phyloP scores from a whole-genome alignment of 495 filamentous ascomycete species.

The Penicillium odoratum region DNA sequence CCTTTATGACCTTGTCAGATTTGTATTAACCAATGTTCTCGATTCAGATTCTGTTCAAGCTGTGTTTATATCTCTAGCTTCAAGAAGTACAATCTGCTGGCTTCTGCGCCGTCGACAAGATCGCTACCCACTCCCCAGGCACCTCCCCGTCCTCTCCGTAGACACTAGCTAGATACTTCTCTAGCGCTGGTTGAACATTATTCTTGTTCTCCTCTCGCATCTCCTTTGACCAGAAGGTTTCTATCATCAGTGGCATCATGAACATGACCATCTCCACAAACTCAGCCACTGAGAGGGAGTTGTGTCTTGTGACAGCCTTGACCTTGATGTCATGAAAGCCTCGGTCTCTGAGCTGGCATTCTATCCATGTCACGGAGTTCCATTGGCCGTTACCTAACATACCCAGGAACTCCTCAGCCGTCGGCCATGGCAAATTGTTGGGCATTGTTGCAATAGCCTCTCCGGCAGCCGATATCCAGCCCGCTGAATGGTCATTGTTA shows the following conservation, averaged over 20 bases:
- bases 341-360: constrained; percentile 30
- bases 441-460: constrained; percentile 30
- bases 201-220: constrained; percentile 26
- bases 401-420: constrained; percentile 25
- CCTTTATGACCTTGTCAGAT: constrained; percentile 5
- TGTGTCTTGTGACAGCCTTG: constrained; percentile 16
- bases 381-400: constrained; percentile 29
- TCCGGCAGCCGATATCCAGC: constrained; percentile 31
- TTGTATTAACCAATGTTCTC: background rate
- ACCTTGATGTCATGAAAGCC: constrained; percentile 34
- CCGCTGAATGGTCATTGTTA: constrained; percentile 16
- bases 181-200: constrained; percentile 27
- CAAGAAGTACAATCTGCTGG: background rate
- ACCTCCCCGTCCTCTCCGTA: constrained; percentile 34
- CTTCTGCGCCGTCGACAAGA: constrained; percentile 38
- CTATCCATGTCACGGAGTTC: constrained; percentile 31
- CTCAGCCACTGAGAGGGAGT: constrained; percentile 23
- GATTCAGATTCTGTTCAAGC: background rate
- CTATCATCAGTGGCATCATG: constrained; percentile 28
- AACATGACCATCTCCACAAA: constrained; percentile 32
- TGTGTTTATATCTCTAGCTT: background rate
- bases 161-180: constrained; percentile 30
- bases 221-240: constrained; percentile 36
- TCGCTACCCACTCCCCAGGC: constrained; percentile 32
- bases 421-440: constrained; percentile 30